Evolutionary conservation across 2,329 filamentous ascomycete species (phyloP).

Genomic region (Colletotrichum sp.): DNA sequence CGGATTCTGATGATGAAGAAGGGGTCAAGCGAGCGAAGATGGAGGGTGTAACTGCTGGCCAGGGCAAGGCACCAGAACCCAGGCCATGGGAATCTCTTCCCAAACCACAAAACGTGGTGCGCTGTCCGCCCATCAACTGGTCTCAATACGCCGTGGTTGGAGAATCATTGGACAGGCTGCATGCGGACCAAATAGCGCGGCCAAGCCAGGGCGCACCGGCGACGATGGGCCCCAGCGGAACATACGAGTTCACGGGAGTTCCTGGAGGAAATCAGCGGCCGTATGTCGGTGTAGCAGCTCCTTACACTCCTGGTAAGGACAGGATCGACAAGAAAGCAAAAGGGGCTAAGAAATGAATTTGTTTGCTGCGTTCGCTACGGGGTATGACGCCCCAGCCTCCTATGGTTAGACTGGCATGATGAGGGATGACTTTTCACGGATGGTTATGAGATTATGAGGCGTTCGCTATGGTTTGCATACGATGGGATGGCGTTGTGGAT

Average conservation of each 20-base stretch:
- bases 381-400: background rate
- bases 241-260: constrained; percentile 55
- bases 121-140: constrained; percentile 93
- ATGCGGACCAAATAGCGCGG: constrained; percentile 75
- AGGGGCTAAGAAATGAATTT: constrained; percentile 30
- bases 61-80: background rate
- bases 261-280: constrained; percentile 42
- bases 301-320: constrained; percentile 60
- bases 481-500: background rate
- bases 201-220: constrained; percentile 64
- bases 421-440: background rate
- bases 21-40: constrained; percentile 26
- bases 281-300: constrained; percentile 59
- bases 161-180: constrained; percentile 81
- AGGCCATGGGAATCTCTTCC: constrained; percentile 70
- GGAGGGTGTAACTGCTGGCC: background rate
- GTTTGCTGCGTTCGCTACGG: background rate
- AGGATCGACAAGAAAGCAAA: constrained; percentile 45
- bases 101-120: constrained; percentile 79
- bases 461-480: background rate
- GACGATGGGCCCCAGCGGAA: constrained; percentile 44
- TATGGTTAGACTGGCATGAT: background rate
- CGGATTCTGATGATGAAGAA: constrained; percentile 26
- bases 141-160: constrained; percentile 91
- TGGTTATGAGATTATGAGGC: constrained; percentile 9